phyloP scores from a whole-genome alignment of 179 eudicot genomes.

The Actinidia arguta region DNA sequence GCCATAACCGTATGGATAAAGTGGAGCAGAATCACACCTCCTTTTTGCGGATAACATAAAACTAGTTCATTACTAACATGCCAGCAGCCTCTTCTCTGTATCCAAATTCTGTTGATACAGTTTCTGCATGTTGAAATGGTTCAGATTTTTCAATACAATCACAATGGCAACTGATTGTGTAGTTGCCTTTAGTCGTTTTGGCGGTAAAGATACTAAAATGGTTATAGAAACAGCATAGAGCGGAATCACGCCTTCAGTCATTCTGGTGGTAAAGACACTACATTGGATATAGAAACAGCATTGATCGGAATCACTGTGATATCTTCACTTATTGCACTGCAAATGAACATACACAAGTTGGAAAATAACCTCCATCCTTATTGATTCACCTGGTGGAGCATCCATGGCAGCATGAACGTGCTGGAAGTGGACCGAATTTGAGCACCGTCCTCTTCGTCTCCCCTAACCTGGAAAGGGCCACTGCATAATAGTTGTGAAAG shows the following conservation, averaged over 20 bases:
- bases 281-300: not conserved
- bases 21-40: too few relatives aligned
- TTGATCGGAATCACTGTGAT: not conserved
- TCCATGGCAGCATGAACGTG: constrained; percentile 67
- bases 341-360: not conserved
- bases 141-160: too few relatives aligned
- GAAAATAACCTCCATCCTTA: not conserved
- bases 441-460: constrained; percentile 19
- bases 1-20: too few relatives aligned
- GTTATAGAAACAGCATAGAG: not conserved
- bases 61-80: too few relatives aligned
- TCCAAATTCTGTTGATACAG: too few relatives aligned
- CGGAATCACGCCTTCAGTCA: not conserved
- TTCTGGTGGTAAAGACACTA: not conserved
- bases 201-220: not conserved
- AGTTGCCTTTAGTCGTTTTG: not conserved
- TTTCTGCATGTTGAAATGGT: too few relatives aligned
- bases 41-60: too few relatives aligned
- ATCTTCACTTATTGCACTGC: not conserved
- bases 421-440: constrained; percentile 29
- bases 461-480: constrained; percentile 39
- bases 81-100: too few relatives aligned
- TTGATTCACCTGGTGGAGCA: constrained; percentile 52
- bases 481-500: constrained; percentile 32
- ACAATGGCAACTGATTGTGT: too few relatives aligned